Evolutionary conservation across 2,329 filamentous ascomycete species (phyloP).

Genomic region (Aureobasidium mangrovei): DNA sequence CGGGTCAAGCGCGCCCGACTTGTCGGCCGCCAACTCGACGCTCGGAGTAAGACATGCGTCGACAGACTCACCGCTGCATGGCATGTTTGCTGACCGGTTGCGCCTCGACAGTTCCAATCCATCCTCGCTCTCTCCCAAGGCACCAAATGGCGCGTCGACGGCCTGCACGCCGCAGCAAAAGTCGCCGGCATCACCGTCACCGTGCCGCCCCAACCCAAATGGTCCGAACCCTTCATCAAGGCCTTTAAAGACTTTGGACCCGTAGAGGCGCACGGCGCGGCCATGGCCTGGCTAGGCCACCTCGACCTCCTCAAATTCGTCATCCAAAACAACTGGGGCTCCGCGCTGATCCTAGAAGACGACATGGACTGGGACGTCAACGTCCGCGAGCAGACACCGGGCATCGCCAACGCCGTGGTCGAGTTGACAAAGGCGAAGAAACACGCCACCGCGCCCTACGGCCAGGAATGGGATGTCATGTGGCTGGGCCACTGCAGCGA

Average conservation of each 20-base stretch:
- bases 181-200: constrained; percentile 27
- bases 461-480: constrained; percentile 30
- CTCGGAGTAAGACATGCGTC: constrained; percentile 1
- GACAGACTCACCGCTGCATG: not conserved
- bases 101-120: constrained; percentile 6
- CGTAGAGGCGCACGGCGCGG: constrained; percentile 16
- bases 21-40: constrained; percentile 9
- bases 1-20: not conserved
- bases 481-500: constrained; percentile 33
- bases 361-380: constrained; percentile 32
- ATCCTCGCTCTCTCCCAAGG: constrained; percentile 27
- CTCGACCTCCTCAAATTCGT: constrained; percentile 26
- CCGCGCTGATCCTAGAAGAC: constrained; percentile 29
- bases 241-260: constrained; percentile 22
- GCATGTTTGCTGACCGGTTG: not conserved
- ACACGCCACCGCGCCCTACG: constrained; percentile 22
- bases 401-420: constrained; percentile 27
- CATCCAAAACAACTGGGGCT: constrained; percentile 20
- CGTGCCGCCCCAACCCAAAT: constrained; percentile 28
- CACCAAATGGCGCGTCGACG: constrained; percentile 31
- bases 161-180: constrained; percentile 28
- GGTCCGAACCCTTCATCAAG: constrained; percentile 22
- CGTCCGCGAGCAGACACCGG: constrained; percentile 25
- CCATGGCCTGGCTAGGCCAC: constrained; percentile 26
- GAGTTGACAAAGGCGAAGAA: constrained; percentile 21